phyloP scores from a whole-genome alignment of 306 rosid genomes.

The Macrotyloma uniflorum region DNA sequence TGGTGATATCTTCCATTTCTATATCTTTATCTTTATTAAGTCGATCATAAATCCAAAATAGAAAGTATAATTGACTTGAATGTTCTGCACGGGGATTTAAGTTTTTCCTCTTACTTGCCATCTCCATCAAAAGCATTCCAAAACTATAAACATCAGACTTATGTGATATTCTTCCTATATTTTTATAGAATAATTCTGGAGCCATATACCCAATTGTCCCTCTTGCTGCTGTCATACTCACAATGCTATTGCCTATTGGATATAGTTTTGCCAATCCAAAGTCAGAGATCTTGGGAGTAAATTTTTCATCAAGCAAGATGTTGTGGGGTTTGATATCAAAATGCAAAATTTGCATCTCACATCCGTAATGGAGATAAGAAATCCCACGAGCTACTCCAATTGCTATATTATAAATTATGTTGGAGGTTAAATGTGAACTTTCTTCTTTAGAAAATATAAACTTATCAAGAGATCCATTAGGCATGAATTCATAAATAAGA shows the following conservation, averaged over 20 bases:
- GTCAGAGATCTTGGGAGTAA: constrained; percentile 31
- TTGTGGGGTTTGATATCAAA: background rate
- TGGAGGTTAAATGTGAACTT: background rate
- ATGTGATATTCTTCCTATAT: background rate
- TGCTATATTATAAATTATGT: background rate
- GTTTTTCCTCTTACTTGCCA: background rate
- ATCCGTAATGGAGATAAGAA: background rate
- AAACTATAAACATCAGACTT: background rate
- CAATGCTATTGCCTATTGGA: constrained; percentile 7
- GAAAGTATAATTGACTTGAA: background rate
- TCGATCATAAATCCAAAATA: background rate
- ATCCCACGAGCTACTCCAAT: background rate
- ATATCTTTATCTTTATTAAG: background rate
- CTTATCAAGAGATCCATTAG: background rate
- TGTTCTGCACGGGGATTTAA: background rate
- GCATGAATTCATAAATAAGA: background rate
- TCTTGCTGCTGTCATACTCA: constrained; percentile 1
- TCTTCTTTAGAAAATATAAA: background rate
- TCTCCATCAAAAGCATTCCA: background rate
- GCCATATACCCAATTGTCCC: background rate
- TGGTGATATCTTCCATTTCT: background rate
- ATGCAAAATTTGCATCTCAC: background rate
- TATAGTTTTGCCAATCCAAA: constrained; percentile 40
- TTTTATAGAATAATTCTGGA: background rate
- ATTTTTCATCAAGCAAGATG: background rate